Evolutionary conservation across 345 rosid genomes (phyloP).

Genomic region (Gynandropsis gynandra): DNA sequence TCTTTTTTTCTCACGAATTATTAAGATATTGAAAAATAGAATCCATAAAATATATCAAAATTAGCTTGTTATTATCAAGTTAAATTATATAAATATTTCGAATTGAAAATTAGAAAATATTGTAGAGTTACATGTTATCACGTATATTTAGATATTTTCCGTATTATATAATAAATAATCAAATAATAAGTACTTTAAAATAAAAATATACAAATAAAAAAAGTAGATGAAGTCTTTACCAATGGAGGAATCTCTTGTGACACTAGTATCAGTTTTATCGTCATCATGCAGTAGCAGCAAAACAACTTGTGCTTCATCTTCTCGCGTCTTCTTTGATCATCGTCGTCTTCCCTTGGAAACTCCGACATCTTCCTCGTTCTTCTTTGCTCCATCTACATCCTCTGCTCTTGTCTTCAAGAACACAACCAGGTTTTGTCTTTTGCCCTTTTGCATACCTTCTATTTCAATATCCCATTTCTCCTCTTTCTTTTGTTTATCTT

Average conservation of each 20-base stretch:
- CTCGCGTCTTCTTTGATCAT: conserved; percentile 6
- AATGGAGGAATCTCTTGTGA: background rate
- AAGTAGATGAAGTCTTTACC: background rate
- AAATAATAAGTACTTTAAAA: too few relatives aligned
- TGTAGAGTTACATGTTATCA: too few relatives aligned
- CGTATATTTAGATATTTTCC: too few relatives aligned
- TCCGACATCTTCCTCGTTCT: background rate
- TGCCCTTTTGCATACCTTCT: background rate
- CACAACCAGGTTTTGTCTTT: conserved; percentile 7
- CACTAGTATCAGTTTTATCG: background rate
- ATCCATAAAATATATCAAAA: too few relatives aligned
- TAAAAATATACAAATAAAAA: background rate
- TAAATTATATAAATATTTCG: too few relatives aligned
- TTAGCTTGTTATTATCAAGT: too few relatives aligned
- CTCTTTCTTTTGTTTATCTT: background rate
- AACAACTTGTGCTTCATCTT: background rate
- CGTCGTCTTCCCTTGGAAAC: conserved; percentile 3
- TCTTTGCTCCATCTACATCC: conserved; percentile 8
- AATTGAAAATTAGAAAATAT: too few relatives aligned
- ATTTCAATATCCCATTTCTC: background rate
- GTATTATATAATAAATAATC: too few relatives aligned
- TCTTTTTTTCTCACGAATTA: too few relatives aligned
- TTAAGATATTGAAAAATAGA: too few relatives aligned
- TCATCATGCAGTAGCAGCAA: conserved; percentile 8
- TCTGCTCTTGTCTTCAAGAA: conserved; percentile 4